Evolutionary conservation across 2,329 filamentous ascomycete genomes (phyloP), one percentile per base, ranked within the genome.

Genomic region (Neonectria hederae): DNA sequence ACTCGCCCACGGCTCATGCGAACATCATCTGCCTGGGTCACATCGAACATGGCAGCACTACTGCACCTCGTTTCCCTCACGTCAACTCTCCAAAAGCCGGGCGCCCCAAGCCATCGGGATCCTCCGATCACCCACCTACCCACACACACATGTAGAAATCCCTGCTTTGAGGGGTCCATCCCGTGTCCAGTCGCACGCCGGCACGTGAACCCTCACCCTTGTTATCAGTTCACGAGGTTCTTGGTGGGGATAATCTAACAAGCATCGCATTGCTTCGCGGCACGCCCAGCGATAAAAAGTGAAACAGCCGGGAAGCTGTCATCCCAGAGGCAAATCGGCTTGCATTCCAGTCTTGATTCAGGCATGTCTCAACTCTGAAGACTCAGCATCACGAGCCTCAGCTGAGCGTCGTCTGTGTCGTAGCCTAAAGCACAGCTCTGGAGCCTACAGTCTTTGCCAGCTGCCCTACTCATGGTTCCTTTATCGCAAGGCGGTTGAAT

Each of bases 1-100:
- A 73, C 66, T 62, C 53, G 48, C 52, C 43, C 54, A 40, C 26
- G 54, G 30, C 62, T 65, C 52, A 66, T 64, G 66, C 64, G 61
- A 59, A 49, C 62, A 71, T 72, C 68, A 66, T 66, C 64, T 72
- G 69, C 63, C 59, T 59, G 52, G 52, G 52, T 53, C 48, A 40
- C 38, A 19, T 59, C 45, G 26, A 28, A 28, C 28, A 28, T 28
- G 28, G 28, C 57, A 62, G 54, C 60, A 57, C 60, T 58, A 53
- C 54, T 57, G 46, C 60, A 61, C 51, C 52, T 42, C 17, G 0
- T 40, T 40, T 19, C 35, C 35, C 35, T 38, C 35, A 13, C 13
- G 17, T 40, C 38, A 40, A 40, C 38, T 35, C 13, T 35, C 32
- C 32, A 32, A 13, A 32, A 32, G 30, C 30, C 30, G 30, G 30